Conservation (phyloP, 108 stramenopile species). For the Epithemia pelagica region DNA sequence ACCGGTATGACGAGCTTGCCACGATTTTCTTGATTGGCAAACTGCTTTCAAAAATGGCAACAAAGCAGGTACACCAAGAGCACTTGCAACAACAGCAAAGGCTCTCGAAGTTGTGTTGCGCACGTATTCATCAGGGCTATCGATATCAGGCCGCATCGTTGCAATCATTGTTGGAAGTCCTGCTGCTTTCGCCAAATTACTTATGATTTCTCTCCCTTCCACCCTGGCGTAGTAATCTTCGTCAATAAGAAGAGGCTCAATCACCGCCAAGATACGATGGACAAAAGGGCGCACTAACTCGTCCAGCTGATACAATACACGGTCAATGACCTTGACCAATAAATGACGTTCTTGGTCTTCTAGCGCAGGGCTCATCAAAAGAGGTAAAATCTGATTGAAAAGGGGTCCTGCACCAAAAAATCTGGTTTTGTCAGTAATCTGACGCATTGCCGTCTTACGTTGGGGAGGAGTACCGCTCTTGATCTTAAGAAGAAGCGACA, state of each 20-base stretch:
- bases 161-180: constrained; percentile 99
- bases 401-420: constrained; percentile 93
- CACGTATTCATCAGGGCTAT: constrained; percentile 97
- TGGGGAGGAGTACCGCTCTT: constrained; percentile 98
- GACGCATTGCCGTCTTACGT: constrained; percentile 97
- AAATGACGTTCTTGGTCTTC: constrained; percentile 99
- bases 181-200: constrained; percentile 98
- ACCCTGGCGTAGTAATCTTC: constrained; percentile 99
- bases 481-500: constrained; percentile 92
- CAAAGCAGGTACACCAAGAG: constrained; percentile 92
- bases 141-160: constrained; percentile 99
- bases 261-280: constrained; percentile 95
- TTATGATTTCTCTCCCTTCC: constrained; percentile 98
- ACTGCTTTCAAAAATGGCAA: constrained; percentile 99
- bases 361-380: constrained; percentile 95
- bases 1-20: constrained; percentile 99
- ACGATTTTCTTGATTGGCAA: constrained; percentile 91
- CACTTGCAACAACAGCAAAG: constrained; percentile 98
- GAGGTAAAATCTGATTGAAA: constrained; percentile 95
- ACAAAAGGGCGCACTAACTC: constrained; percentile 96
- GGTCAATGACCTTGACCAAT: constrained; percentile 99
- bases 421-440: constrained; percentile 94
- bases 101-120: constrained; percentile 96
- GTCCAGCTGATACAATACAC: constrained; percentile 95
- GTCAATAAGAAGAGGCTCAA: constrained; percentile 97